phyloP scores from a whole-genome alignment of 257 asterid genomes.

The Cruciata laevipes region DNA sequence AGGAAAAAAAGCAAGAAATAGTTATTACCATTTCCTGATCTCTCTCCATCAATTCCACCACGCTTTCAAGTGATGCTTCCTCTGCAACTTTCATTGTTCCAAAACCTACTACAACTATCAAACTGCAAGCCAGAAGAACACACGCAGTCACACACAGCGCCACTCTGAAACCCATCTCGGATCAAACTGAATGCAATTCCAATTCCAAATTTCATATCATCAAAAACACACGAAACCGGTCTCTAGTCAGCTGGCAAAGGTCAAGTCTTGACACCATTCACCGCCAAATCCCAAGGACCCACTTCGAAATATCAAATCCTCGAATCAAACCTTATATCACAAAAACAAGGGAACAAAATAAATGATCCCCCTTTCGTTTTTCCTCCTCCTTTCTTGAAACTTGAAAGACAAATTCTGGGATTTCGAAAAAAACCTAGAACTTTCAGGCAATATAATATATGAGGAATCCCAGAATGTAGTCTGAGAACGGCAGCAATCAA shows the following conservation, averaged over 20 bases:
- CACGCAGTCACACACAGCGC: conserved; percentile 32
- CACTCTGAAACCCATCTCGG: conserved; percentile 37
- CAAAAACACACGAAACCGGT: conserved; percentile 12
- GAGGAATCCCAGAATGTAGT: conserved; percentile 4
- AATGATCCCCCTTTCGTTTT: conserved; percentile 7
- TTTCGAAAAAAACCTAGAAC: conserved; percentile 6
- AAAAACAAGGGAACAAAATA: background rate
- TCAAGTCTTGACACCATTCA: conserved; percentile 31
- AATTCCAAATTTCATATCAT: conserved; percentile 40
- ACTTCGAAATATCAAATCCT: conserved; percentile 14
- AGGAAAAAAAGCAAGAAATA: conserved; percentile 10
- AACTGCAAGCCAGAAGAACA: conserved; percentile 32
- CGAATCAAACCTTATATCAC: conserved; percentile 8
- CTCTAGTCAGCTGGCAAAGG: conserved; percentile 16
- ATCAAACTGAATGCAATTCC: conserved; percentile 31
- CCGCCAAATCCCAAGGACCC: conserved; percentile 24
- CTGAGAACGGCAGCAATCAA: background rate
- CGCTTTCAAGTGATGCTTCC: conserved; percentile 35
- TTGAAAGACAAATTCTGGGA: conserved; percentile 14
- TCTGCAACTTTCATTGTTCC: conserved; percentile 37
- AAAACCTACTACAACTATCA: conserved; percentile 26
- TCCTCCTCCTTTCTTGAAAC: no score
- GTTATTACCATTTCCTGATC: conserved; percentile 48
- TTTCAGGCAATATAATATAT: conserved; percentile 9
- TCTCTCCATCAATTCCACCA: conserved; percentile 36